phyloP scores from a whole-genome alignment of 805 yeast genomes.

The Ogataea henricii region DNA sequence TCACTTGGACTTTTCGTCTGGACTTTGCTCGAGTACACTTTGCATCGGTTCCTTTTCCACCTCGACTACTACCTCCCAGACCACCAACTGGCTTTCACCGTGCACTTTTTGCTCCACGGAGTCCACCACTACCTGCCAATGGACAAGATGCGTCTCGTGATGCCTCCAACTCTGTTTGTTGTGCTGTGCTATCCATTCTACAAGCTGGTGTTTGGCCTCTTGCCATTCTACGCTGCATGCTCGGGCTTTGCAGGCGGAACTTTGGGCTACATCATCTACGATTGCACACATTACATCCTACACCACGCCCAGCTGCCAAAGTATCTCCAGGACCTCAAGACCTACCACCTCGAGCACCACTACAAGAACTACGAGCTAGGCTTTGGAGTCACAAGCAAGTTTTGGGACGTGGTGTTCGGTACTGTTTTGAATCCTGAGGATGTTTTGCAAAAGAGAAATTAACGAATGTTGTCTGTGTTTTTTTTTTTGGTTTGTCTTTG shows the following conservation, averaged over 20 bases:
- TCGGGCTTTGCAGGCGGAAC: constrained; percentile 95
- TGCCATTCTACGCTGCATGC: constrained; percentile 85
- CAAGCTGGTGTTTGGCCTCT: constrained; percentile 67
- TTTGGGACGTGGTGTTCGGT: constrained; percentile 92
- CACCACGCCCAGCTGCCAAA: constrained; percentile 86
- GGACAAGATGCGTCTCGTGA: constrained; percentile 90
- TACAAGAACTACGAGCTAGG: constrained; percentile 96
- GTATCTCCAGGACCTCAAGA: constrained; percentile 76
- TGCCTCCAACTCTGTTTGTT: constrained; percentile 90
- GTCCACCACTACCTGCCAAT: constrained; percentile 97
- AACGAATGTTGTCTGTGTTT: constrained; percentile 8
- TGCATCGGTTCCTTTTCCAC: constrained; percentile 94
- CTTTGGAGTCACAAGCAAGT: constrained; percentile 90
- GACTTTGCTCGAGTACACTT: constrained; percentile 85
- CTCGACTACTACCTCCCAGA: constrained; percentile 86
- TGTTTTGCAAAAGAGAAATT: constrained; percentile 46
- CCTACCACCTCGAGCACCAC: constrained; percentile 94
- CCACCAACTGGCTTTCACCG: constrained; percentile 66
- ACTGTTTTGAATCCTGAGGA: constrained; percentile 62
- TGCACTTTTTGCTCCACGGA: constrained; percentile 93
- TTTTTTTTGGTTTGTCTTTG: background rate
- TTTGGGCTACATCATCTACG: constrained; percentile 90
- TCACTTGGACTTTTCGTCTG: constrained; percentile 83
- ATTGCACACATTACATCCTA: constrained; percentile 88
- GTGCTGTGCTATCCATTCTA: constrained; percentile 79